Base-by-base conservation (phyloP, 495 filamentous ascomycete species). In the Aspergillus coremiiformis region DNA sequence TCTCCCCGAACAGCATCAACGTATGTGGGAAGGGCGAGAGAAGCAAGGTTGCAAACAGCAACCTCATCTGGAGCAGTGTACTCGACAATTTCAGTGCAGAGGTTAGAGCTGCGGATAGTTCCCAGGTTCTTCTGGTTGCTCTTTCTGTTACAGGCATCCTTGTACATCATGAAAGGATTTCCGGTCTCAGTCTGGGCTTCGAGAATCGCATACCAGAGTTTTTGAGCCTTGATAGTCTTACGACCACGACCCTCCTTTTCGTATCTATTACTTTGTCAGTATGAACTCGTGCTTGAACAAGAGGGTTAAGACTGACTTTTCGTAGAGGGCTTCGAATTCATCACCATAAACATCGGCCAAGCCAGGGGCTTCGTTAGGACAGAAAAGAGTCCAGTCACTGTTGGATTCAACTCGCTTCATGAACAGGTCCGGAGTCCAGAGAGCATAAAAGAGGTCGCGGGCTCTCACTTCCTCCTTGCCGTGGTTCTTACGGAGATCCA, bases 111-210 rank as follows among this genome's bases (percentile, higher is more conserved):
- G 65, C 87, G 89, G 61, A 98, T 97, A 41, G 90, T 95, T 41
- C 93, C 93, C 26, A 98, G 79, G 66, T 98, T 98, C 85, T 97
- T 95, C 72, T 98, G 93, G 81, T 98, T 98, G 78, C 90, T 96
- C 83, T 98, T 98, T 61, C 83, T 81, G 78, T 98, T 98, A 79
- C 88, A 92, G 58, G 86, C 82, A 70, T 98, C 93, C 78, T 98
- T 98, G 84, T 98, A 98, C 49, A 96, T 83, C 87, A 98, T 97
- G 77, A 94, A 98, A 41, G 93, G 93, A 73, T 95, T 96, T 52
- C 93, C 93, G 35, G 93, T 98, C 82, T 98, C 93, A 26, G 90
- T 96, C 75, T 98, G 93, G 51, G 94, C 85, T 71, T 98, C 93
- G 35, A 98, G 81, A 55, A 98, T 95, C 48, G 90, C 87, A 67